Evolutionary conservation across 2,329 filamentous ascomycete species (phyloP).

Genomic region (Albophoma yamanashiensis): DNA sequence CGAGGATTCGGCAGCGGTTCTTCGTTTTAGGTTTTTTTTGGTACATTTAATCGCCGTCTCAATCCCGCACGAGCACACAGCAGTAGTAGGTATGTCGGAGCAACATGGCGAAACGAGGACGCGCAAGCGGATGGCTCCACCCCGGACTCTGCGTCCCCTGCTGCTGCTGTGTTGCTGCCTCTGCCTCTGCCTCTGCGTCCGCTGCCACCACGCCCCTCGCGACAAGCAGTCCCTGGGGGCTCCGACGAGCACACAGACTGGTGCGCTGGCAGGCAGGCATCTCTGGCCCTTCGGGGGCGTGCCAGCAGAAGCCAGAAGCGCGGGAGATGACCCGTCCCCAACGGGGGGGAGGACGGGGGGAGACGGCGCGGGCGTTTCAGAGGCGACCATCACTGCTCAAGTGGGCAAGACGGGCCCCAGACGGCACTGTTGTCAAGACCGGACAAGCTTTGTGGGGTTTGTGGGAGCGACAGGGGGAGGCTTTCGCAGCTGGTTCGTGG

Average conservation of each 20-base stretch:
- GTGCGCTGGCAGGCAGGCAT: background rate
- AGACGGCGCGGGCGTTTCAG: conserved; percentile 23
- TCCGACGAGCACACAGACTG: background rate
- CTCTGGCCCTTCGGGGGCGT: background rate
- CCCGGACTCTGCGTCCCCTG: background rate
- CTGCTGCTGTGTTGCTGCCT: background rate
- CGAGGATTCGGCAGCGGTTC: background rate
- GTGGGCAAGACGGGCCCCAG: conserved; percentile 7
- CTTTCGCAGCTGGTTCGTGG: background rate
- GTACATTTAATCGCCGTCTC: background rate
- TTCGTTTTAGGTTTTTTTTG: background rate
- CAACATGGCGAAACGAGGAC: background rate
- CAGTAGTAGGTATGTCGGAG: too few species aligned
- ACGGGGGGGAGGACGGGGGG: too few species aligned
- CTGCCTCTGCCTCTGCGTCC: background rate
- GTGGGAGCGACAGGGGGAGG: conserved; percentile 7
- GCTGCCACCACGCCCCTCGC: background rate
- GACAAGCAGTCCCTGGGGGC: too few species aligned
- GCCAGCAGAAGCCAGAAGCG: background rate
- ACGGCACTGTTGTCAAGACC: background rate
- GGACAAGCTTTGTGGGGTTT: conserved; percentile 25
- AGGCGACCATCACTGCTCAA: conserved; percentile 18
- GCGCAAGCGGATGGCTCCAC: background rate
- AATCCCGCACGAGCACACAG: too few species aligned
- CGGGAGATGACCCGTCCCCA: conserved; percentile 11